These are phyloP conservation scores for Toxoplasma gondii DNA, from an alignment of 169 alveolate genomes.

Conservation along the genomic window DNA sequence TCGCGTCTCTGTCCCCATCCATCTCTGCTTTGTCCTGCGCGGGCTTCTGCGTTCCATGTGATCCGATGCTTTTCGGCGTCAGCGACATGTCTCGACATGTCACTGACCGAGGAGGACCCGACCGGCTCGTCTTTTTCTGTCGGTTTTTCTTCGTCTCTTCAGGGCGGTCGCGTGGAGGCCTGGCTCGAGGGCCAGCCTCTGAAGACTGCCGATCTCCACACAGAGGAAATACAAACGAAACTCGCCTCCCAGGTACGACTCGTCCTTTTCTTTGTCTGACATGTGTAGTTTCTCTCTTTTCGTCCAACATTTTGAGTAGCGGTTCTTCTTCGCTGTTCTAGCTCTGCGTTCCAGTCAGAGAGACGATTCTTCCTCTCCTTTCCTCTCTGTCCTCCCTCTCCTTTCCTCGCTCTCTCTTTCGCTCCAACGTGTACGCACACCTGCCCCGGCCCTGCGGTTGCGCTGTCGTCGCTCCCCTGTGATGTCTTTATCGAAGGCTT, in stretches of 20 bases:
- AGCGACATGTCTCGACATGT: too few species aligned
- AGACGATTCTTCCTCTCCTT: too few species aligned
- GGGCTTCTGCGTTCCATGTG: too few species aligned
- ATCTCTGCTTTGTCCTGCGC: too few species aligned
- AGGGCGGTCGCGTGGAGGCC: constrained; percentile 58
- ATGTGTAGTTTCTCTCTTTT: not conserved
- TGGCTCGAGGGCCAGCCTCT: constrained; percentile 29
- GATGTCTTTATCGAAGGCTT: too few species aligned
- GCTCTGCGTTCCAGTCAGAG: too few species aligned
- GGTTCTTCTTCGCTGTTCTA: too few species aligned
- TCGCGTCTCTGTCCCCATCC: too few species aligned
- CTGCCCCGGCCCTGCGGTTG: not conserved
- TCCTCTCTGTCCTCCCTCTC: not conserved
- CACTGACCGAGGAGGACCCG: too few species aligned
- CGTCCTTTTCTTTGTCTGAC: not conserved
- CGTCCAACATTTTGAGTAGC: too few species aligned
- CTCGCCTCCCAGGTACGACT: constrained; percentile 2
- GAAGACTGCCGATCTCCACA: constrained; percentile 10
- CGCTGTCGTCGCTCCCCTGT: too few species aligned
- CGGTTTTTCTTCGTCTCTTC: not conserved
- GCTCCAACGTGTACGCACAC: not conserved
- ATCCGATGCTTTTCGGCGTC: too few species aligned
- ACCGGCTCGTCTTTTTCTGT: not conserved
- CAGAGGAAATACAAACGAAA: not conserved
- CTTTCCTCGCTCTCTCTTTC: not conserved